phyloP scores from a whole-genome alignment of 768 basidiomycete species.

The Clitopilus hobsonii region DNA sequence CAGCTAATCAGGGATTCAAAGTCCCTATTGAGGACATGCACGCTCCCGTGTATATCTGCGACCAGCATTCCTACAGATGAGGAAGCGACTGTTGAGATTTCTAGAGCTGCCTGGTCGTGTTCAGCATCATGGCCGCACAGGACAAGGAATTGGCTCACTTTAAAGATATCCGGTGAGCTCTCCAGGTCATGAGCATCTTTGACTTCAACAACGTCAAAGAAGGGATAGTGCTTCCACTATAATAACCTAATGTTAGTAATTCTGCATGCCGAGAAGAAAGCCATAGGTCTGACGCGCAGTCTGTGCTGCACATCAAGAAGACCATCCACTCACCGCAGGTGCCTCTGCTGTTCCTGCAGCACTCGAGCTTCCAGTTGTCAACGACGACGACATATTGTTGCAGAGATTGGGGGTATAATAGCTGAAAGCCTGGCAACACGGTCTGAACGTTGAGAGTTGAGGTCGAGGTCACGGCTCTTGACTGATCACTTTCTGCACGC shows the following conservation, averaged over 20 bases:
- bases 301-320: background rate
- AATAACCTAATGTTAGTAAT: background rate
- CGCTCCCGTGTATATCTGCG: conserved; percentile 82
- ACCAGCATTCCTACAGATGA: conserved; percentile 68
- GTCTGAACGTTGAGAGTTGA: background rate
- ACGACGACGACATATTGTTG: conserved; percentile 22
- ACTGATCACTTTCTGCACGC: background rate
- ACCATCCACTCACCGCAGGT: conserved; percentile 25
- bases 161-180: conserved; percentile 74
- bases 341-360: conserved; percentile 19
- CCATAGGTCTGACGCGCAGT: background rate
- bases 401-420: background rate
- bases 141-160: conserved; percentile 32
- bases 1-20: conserved; percentile 72
- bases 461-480: background rate
- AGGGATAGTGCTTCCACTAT: conserved; percentile 86
- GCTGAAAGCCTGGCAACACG: background rate
- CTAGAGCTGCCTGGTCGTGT: conserved; percentile 46
- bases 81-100: conserved; percentile 66
- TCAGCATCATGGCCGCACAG: background rate
- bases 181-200: conserved; percentile 77
- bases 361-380: conserved; percentile 20
- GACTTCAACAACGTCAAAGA: conserved; percentile 78
- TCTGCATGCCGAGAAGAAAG: background rate
- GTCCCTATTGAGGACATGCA: conserved; percentile 70